A percentile compares a stretch with the other conserved stretches of the same genome.
These are phyloP conservation scores for Clavaria fumosa DNA, from an alignment of 768 basidiomycete genomes.

Conservation along the genomic window DNA sequence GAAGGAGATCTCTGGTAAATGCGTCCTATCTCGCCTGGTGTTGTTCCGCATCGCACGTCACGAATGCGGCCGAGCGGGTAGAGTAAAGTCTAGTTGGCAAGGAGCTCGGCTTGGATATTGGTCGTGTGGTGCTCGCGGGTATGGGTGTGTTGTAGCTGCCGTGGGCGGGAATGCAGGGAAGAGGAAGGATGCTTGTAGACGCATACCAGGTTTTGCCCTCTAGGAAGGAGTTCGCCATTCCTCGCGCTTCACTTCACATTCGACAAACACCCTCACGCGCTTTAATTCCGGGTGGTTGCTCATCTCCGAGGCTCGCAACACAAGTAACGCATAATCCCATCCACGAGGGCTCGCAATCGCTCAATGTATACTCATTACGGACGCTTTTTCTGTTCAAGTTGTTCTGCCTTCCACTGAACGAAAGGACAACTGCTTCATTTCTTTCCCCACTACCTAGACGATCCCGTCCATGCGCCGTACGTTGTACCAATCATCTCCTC, in stretches of 20 bases:
- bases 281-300: neutral
- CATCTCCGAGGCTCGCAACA: neutral
- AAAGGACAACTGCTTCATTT: constrained; percentile 17
- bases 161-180: constrained; percentile 16
- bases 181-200: constrained; percentile 20
- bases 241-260: constrained; percentile 10
- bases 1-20: constrained; percentile 44
- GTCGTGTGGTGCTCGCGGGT: constrained; percentile 3
- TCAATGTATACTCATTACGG: constrained; percentile 37
- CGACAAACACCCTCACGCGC: constrained; percentile 2
- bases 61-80: constrained; percentile 31
- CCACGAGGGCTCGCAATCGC: constrained; percentile 15
- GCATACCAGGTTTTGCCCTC: constrained; percentile 27
- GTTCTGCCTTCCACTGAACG: constrained; percentile 9
- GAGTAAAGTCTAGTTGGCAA: constrained; percentile 16
- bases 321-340: too few relatives aligned
- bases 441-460: constrained; percentile 14
- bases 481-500: constrained; percentile 5
- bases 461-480: constrained; percentile 21
- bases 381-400: constrained; percentile 60
- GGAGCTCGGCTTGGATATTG: constrained; percentile 10
- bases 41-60: constrained; percentile 27
- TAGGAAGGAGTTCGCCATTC: constrained; percentile 16
- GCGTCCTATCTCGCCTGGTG: constrained; percentile 13
- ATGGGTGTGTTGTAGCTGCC: constrained; percentile 6